Base-by-base conservation (phyloP, 2,329 filamentous ascomycete species). In the Penicillium nordicum region DNA sequence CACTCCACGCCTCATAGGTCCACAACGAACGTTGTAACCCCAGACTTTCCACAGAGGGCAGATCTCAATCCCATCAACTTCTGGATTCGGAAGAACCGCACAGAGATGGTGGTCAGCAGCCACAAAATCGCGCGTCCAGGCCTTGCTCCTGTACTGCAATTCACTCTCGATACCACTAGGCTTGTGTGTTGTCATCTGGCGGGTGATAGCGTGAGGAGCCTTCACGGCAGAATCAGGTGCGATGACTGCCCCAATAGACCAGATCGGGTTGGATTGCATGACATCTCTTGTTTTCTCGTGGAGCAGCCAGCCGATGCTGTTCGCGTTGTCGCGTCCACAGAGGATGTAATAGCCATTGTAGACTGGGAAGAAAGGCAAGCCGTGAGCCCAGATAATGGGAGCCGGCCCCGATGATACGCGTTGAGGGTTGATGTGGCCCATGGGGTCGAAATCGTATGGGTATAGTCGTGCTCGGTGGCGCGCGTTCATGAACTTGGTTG, bases 321-420 rank as follows among this genome's bases (percentile, higher is more conserved):
- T 2, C 0, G 61, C 61, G 25, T 62, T 49, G 3, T 36, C 25
- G 1, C 62, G 55, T 8, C 62, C 62, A 40, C 57, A 58, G 10
- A 64, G 61, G 18, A 64, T 57, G 38, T 64, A 64, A 29, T 64
- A 63, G 0, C 61, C 62, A n/a, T 62, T 62, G 47, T 50, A 64
- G 1, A 64, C 53, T 1, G 61, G 62, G 52, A 64, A 63, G 41
- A 62, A 62, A 2, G 62, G 62, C 9, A 64, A 14, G 1, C 62
- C 62, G 12, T 64, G 59, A 14, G 62, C 62, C 62, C 61, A 64
- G 32, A 56, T 29, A 2, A 63, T 57, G 0, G 61, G 61, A 4
- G 53, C 41, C 1, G 55, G 32, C 5, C 61, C 62, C 0, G 61
- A 62, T 6, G 62, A 56, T 7, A 64, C 57, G 1, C 61, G 61